These are phyloP conservation scores for Gnaphalium uliginosum DNA, from an alignment of 129 eudicot species.

Conservation along the genomic window DNA sequence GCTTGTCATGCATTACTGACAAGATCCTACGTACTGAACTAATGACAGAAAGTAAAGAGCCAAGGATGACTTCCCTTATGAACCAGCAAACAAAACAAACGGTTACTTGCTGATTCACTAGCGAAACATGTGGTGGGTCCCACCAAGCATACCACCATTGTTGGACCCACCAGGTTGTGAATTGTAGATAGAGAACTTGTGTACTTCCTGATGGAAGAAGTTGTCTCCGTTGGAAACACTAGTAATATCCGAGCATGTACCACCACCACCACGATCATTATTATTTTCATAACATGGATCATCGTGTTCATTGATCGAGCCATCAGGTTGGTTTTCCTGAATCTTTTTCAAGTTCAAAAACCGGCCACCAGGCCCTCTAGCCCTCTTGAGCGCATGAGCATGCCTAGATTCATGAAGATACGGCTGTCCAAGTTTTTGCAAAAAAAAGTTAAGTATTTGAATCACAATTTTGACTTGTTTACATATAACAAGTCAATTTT, in stretches of 20 bases:
- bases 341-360: constrained; percentile 59
- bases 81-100: constrained; percentile 29
- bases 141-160: constrained; percentile 25
- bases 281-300: constrained; percentile 17
- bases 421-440: constrained; percentile 46
- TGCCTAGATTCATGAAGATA: constrained; percentile 89
- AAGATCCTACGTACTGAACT: constrained; percentile 28
- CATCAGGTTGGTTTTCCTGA: constrained; percentile 35
- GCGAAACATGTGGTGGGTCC: constrained; percentile 41
- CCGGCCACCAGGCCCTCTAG: constrained; percentile 83
- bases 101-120: constrained; percentile 27
- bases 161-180: constrained; percentile 33
- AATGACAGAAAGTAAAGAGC: constrained; percentile 53
- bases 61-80: constrained; percentile 90
- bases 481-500: not conserved
- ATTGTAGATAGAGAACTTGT: constrained; percentile 41
- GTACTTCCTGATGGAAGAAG: constrained; percentile 39
- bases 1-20: constrained; percentile 3
- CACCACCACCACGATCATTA: constrained; percentile 26
- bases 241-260: constrained; percentile 39
- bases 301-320: constrained; percentile 29
- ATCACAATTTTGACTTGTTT: too few relatives aligned
- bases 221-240: constrained; percentile 37
- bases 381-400: constrained; percentile 76
- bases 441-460: not conserved